Evolutionary conservation across 345 rosid species (phyloP).

Genomic region (Eucalyptus polybractea): DNA sequence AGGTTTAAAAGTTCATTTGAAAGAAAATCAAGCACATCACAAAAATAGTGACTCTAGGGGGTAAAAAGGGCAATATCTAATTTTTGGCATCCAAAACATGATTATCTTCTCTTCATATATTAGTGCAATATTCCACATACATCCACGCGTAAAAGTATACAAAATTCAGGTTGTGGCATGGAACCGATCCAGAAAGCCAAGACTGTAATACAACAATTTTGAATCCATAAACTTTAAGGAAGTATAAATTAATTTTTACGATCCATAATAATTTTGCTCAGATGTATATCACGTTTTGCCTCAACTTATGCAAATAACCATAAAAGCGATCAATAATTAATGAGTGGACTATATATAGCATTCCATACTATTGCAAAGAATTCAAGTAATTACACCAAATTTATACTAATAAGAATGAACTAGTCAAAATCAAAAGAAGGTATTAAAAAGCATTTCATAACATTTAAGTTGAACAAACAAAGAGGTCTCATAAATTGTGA

Average conservation of each 20-base stretch:
- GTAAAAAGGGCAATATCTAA: not conserved
- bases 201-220: not conserved
- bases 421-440: not conserved
- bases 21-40: not conserved
- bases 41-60: not conserved
- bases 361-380: not conserved
- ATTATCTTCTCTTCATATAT: not conserved
- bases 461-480: not conserved
- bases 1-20: not conserved
- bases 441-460: not conserved
- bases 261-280: not conserved
- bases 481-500: not conserved
- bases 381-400: not conserved
- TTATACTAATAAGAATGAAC: not conserved
- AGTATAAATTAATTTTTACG: not conserved
- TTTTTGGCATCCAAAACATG: not conserved
- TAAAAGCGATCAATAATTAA: not conserved
- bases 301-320: not conserved
- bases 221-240: not conserved
- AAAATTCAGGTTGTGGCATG: not conserved
- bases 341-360: not conserved
- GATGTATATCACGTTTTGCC: not conserved
- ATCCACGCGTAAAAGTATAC: not conserved
- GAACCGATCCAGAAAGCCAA: not conserved
- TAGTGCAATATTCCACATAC: not conserved